phyloP scores from a whole-genome alignment of 352 stramenopile species.

The Phytophthora pini region DNA sequence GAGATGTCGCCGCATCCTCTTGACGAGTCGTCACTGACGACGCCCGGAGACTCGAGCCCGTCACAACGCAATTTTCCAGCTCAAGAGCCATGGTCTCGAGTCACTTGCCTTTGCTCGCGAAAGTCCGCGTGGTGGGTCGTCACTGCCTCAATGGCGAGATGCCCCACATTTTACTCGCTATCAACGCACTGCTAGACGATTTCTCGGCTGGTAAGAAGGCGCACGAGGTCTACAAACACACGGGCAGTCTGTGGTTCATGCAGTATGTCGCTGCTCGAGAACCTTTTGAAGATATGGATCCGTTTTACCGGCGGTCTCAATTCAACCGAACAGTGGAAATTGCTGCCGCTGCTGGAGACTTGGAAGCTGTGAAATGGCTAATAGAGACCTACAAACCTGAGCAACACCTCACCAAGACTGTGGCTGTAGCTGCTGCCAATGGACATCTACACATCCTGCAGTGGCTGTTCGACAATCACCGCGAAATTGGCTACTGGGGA shows the following conservation, averaged over 20 bases:
- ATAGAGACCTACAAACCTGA: conserved; percentile 28
- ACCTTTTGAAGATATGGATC: conserved; percentile 24
- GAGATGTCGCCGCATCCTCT: conserved; percentile 2
- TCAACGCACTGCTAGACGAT: conserved; percentile 34
- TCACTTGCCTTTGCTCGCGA: conserved; percentile 28
- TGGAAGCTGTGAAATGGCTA: conserved; percentile 31
- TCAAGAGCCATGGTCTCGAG: conserved; percentile 23
- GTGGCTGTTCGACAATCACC: conserved; percentile 32
- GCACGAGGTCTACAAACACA: conserved; percentile 29
- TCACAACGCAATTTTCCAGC: conserved; percentile 33
- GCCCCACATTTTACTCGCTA: conserved; percentile 24
- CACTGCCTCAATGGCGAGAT: conserved; percentile 26
- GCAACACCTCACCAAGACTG: conserved; percentile 28
- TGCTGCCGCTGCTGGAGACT: conserved; percentile 26
- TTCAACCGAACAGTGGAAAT: conserved; percentile 32
- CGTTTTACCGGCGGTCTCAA: conserved; percentile 28
- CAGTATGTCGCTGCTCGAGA: conserved; percentile 39
- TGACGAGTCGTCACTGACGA: background rate
- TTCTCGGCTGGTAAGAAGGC: conserved; percentile 26
- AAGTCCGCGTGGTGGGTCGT: conserved; percentile 19
- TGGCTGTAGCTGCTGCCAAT: conserved; percentile 29
- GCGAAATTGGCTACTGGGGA: conserved; percentile 36
- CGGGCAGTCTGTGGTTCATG: conserved; percentile 32
- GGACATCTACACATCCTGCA: conserved; percentile 35
- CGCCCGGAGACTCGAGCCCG: background rate